Base-by-base conservation (phyloP, 768 basidiomycete genomes). In the Mrakia frigida region DNA sequence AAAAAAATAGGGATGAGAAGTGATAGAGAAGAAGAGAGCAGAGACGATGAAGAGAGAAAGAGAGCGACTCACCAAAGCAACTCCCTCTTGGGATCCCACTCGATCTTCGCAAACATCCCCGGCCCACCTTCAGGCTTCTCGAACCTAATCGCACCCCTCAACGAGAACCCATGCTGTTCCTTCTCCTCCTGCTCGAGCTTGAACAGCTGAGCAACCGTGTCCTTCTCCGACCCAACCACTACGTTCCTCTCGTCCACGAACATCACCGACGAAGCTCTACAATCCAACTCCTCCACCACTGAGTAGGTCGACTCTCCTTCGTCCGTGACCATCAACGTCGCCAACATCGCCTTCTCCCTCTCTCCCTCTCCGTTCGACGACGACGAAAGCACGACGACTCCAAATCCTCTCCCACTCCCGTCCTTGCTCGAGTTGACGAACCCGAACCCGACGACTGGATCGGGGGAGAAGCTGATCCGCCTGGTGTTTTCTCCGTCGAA, bases 31-130 rank as follows among this genome's bases (percentile, higher is more conserved):
- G 25, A 11, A 39, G 5, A 43, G n/a, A 46, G 68, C n/a, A 7
- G 21, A 59, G 50, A 28, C 14, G 18, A n/a, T 28, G 31, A 2
- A 18, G 16, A 25, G 7, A 60, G 72, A 31, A 33, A 6, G 28
- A 59, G 31, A 59, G 6, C 35, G 14, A 73, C 72, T 59, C 39
- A 73, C 72, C 69, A 76, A 37, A 76, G 52, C 33, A 76, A 39
- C 9, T 50, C 23, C 18, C 75, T 25, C 16, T 41, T 53, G 25
- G 50, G 25, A 37, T 77, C 75, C 43, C 25, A 52, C 70, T 72
- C 75, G 28, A 77, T 35, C 75, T 77, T 77, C 21, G 23, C 31
- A 14, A 77, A 77, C 46, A 52, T 71, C 31, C 33, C 13, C 23
- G 63, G 37, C 3, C 31, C 52, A 4, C 52, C 70, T 7, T 28